Percentiles rank a stretch among this genome's conserved stretches.
Conservation (phyloP, 2,329 filamentous ascomycete genomes). For the Chrysoporthe puriensis region DNA sequence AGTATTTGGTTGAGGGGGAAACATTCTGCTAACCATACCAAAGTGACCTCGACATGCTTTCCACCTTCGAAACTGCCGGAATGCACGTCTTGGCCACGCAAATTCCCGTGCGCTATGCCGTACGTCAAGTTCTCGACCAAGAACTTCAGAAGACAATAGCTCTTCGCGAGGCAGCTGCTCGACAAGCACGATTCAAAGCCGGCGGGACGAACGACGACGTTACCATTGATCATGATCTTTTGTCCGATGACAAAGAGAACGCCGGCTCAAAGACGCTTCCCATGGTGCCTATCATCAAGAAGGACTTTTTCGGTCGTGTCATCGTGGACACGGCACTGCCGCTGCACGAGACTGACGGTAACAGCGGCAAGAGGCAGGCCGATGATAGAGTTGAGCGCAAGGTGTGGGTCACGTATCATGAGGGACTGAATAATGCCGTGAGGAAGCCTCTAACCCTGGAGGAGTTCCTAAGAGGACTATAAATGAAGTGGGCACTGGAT, state of each 20-base stretch:
- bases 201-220: slow-evolving; percentile 43
- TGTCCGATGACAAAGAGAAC: slow-evolving; percentile 45
- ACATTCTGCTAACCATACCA: slow-evolving; percentile 11
- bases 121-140: slow-evolving; percentile 90
- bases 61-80: slow-evolving; percentile 71
- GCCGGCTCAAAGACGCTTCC: slow-evolving; percentile 37
- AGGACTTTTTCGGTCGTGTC: slow-evolving; percentile 38
- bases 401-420: slow-evolving; percentile 88
- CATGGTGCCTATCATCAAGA: slow-evolving; percentile 31
- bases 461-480: slow-evolving; percentile 75
- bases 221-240: background rate
- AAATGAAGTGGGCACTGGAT: slow-evolving; percentile 5
- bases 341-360: slow-evolving; percentile 47
- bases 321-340: slow-evolving; percentile 61
- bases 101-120: slow-evolving; percentile 83
- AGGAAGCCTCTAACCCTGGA: slow-evolving; percentile 81
- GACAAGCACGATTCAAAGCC: slow-evolving; percentile 67
- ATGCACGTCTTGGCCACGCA: slow-evolving; percentile 58
- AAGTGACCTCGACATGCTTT: slow-evolving; percentile 75
- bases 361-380: slow-evolving; percentile 33
- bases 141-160: slow-evolving; percentile 78
- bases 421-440: slow-evolving; percentile 91
- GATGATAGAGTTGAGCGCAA: slow-evolving; percentile 54
- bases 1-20: background rate
- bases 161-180: slow-evolving; percentile 66